Percentiles rank a stretch among this genome's conserved stretches.
These are phyloP conservation scores for Bolboschoenoplectus hybrid DNA, from an alignment of 202 grass and related monocot genomes.

Conservation along the genomic window DNA sequence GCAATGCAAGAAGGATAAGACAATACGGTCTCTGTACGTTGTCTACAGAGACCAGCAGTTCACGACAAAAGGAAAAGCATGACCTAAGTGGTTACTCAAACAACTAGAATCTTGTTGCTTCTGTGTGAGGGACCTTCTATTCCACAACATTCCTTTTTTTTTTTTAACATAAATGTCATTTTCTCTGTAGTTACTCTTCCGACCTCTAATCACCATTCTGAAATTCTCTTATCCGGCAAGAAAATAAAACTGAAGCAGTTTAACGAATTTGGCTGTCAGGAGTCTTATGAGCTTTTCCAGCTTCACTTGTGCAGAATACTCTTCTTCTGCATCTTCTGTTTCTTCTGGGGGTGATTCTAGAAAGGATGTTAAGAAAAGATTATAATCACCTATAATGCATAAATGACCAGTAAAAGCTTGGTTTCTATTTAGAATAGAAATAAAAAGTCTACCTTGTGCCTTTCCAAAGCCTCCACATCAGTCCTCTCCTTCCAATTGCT, in stretches of 20 bases:
- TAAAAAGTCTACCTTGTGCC: constrained; percentile 71
- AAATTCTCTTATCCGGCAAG: neutral
- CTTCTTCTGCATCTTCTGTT: constrained; percentile 88
- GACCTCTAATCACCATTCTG: neutral
- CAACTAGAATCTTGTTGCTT: neutral
- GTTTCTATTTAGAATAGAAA: constrained; percentile 14
- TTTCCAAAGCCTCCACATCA: constrained; percentile 82
- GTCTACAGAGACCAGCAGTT: neutral
- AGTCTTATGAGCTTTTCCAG: neutral
- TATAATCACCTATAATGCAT: constrained; percentile 24
- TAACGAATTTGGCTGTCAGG: neutral
- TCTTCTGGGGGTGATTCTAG: constrained; percentile 88
- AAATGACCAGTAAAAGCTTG: constrained; percentile 7
- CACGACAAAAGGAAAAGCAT: neutral
- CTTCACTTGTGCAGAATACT: constrained; percentile 90
- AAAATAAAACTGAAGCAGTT: neutral
- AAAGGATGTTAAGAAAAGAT: constrained; percentile 29
- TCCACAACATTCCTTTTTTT: neutral
- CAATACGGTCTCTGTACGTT: neutral
- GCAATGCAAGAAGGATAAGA: neutral
- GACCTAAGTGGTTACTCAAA: neutral
- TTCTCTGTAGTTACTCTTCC: neutral
- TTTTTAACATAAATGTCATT: neutral
- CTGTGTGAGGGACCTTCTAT: neutral
- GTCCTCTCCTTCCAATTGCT: constrained; percentile 99